A percentile compares a stretch with the other conserved stretches of the same genome.
phyloP scores from a whole-genome alignment of 768 basidiomycete genomes.

The Hygrophorus pudorinus region DNA sequence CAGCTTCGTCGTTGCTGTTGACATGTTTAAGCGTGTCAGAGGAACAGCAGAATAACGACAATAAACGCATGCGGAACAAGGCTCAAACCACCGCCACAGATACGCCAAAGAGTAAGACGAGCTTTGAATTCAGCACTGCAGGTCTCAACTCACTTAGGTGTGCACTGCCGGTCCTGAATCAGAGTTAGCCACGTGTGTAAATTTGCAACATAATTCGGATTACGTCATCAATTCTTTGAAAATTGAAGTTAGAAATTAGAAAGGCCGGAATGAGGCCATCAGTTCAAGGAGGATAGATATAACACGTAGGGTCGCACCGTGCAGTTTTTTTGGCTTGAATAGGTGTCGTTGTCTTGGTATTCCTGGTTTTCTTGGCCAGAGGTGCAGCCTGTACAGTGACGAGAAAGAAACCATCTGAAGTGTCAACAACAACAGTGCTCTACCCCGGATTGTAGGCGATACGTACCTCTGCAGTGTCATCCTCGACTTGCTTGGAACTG shows the following conservation, averaged over 20 bases:
- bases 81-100: constrained; percentile 6
- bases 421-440: background rate
- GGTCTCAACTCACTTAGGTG: constrained; percentile 15
- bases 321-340: background rate
- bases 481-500: constrained; percentile 1
- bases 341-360: constrained; percentile 10
- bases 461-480: background rate
- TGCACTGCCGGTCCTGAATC: constrained; percentile 11
- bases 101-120: background rate
- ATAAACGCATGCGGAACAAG: constrained; percentile 44
- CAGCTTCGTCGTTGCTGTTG: constrained; percentile 38
- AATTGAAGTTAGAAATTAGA: constrained; percentile 1
- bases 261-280: too few species aligned
- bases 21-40: constrained; percentile 17
- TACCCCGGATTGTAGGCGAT: too few species aligned
- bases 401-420: background rate
- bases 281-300: too few species aligned
- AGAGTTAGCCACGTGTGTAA: constrained; percentile 15
- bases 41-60: constrained; percentile 54
- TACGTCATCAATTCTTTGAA: constrained; percentile 21
- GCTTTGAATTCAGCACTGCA: background rate
- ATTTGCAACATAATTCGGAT: constrained; percentile 9
- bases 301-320: too few species aligned
- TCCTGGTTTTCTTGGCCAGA: constrained; percentile 32
- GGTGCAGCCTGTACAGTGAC: constrained; percentile 14